phyloP scores from a whole-genome alignment of 2,329 filamentous ascomycete species.

The Cordyceps cicadae region DNA sequence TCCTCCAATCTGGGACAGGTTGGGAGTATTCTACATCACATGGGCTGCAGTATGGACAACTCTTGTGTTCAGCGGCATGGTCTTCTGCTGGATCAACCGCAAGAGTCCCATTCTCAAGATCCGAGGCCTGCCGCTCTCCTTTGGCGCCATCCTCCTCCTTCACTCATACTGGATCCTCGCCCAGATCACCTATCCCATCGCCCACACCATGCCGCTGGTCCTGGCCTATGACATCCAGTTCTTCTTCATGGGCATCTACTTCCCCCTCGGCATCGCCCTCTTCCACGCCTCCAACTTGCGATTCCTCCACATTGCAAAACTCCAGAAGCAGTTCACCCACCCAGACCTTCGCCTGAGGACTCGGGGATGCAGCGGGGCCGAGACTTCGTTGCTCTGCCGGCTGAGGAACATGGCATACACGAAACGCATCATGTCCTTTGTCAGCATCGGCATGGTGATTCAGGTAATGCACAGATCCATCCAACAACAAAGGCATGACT shows the following conservation, averaged over 20 bases:
- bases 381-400: conserved; percentile 26
- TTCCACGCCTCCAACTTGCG: conserved; percentile 50
- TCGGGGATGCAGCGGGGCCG: conserved; percentile 20
- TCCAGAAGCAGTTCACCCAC: conserved; percentile 35
- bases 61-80: conserved; percentile 27
- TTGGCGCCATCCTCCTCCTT: conserved; percentile 28
- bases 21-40: conserved; percentile 24
- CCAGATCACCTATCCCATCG: conserved; percentile 35
- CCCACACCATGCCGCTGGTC: conserved; percentile 30
- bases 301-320: conserved; percentile 40
- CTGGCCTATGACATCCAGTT: conserved; percentile 43
- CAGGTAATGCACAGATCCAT: conserved; percentile 31
- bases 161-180: conserved; percentile 32
- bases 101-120: conserved; percentile 29
- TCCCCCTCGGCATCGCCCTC: conserved; percentile 49
- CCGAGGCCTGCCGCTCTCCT: conserved; percentile 28
- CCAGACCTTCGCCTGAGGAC: conserved; percentile 13
- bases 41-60: conserved; percentile 22
- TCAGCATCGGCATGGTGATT: conserved; percentile 38
- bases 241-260: conserved; percentile 51
- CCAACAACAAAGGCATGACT: not conserved
- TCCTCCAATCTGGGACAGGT: conserved; percentile 20
- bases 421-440: conserved; percentile 34
- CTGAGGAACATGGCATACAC: conserved; percentile 29
- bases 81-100: conserved; percentile 26